Base-by-base conservation (phyloP, 2,329 filamentous ascomycete species). In the Fusarium sp. region DNA sequence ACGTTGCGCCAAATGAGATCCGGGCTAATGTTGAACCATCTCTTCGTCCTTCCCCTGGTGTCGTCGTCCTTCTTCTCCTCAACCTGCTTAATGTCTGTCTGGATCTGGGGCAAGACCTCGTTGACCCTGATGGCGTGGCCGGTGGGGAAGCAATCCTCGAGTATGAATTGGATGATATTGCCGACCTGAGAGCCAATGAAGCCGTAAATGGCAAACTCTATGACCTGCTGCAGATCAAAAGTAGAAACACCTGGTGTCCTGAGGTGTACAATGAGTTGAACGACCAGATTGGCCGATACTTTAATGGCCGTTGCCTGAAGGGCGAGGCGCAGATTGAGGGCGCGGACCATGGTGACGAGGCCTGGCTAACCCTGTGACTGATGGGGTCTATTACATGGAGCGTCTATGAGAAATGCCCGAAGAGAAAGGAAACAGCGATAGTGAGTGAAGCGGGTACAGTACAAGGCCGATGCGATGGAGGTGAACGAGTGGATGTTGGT, bases 161-260 rank as follows among this genome's bases (percentile, higher is more conserved):
- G 76, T 31, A 77, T 54, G 43, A 76, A 77, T 54, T 80, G 78
- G 51, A 79, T 74, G 51, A 77, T 62, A 72, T 80, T 80, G 64
- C 77, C 76, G 67, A 80, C 70, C 65, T 79, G 77, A 2, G 78
- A 79, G 19, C 78, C 76, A 56, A 80, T 40, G 47, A 76, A 73
- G 21, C 78, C 78, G 54, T 79, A 80, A 39, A 78, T 47, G 26
- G 77, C 78, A 53, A 80, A 80, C 69, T 80, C 78, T 33, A 74
- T 39, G 21, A 80, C 74, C 65, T 79, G 78, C 65, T 78, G 78
- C 53, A 56, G 57, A 69, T 80, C 78, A 61, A 79, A 70, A 5
- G 68, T 56, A 11, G 65, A 57, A 17, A 66, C 33, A 3, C 51
- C 57, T 5, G 75, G 64, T 31, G 65, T 67, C 19, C 54, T 72